phyloP scores from a whole-genome alignment of 1,284 basidiomycete genomes.

The Gymnopus androsaceus region DNA sequence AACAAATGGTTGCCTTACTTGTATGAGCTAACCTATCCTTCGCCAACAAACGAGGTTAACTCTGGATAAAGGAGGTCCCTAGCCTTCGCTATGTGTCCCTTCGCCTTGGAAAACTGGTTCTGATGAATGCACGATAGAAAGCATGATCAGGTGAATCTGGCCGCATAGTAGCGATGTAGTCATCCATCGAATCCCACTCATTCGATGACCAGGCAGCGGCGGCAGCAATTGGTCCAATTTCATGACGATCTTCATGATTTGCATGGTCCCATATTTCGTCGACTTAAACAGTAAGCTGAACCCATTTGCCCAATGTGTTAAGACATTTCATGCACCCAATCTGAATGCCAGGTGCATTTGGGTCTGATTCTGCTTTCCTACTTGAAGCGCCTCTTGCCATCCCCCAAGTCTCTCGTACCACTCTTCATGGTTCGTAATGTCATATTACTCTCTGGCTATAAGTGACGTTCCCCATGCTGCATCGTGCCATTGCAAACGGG shows the following conservation, averaged over 20 bases:
- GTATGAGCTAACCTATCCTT: slow-evolving; percentile 96
- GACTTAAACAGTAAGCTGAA: slow-evolving; percentile 84
- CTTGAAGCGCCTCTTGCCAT: slow-evolving; percentile 93
- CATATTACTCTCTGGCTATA: slow-evolving; percentile 83
- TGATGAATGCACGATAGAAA: slow-evolving; percentile 97
- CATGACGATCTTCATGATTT: slow-evolving; percentile 80
- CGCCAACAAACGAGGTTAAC: slow-evolving; percentile 89
- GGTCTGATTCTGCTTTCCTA: slow-evolving; percentile 75
- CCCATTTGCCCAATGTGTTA: slow-evolving; percentile 99
- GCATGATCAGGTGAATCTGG: slow-evolving; percentile 91
- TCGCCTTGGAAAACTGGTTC: slow-evolving; percentile 91
- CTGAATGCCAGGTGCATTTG: slow-evolving; percentile 71
- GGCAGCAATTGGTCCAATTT: slow-evolving; percentile 95
- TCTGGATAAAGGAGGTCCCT: slow-evolving; percentile 93
- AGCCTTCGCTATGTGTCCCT: slow-evolving; percentile 92
- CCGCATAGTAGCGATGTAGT: slow-evolving; percentile 95
- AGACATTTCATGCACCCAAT: slow-evolving; percentile 95
- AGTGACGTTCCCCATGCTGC: slow-evolving; percentile 94
- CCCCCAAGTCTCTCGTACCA: slow-evolving; percentile 98
- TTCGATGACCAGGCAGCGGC: slow-evolving; percentile 96
- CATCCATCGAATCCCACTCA: slow-evolving; percentile 99
- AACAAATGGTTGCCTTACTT: slow-evolving; percentile 57
- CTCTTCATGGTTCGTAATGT: slow-evolving; percentile 88
- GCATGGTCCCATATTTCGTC: slow-evolving; percentile 89
- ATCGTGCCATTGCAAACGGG: slow-evolving; percentile 94